phyloP scores from a whole-genome alignment of 805 yeast genomes.

The Cyberlindnera saturnus region DNA sequence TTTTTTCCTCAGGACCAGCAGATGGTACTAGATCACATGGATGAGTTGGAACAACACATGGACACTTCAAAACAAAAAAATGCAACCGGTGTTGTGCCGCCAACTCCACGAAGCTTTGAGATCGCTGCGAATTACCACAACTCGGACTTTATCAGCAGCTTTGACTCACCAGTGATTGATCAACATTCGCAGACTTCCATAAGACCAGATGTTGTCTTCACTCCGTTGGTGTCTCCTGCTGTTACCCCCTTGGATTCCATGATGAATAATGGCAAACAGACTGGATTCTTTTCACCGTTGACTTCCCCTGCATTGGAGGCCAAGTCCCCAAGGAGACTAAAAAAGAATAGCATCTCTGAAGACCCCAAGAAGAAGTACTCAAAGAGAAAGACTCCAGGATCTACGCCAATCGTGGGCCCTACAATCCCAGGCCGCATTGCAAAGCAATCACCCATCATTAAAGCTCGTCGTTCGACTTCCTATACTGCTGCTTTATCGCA shows the following conservation, averaged over 20 bases:
- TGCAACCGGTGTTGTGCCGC: conserved; percentile 9
- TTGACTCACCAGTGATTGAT: conserved; percentile 15
- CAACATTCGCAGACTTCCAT: conserved; percentile 21
- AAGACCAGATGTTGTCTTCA: conserved; percentile 57
- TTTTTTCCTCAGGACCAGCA: conserved; percentile 7
- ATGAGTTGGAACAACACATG: no score
- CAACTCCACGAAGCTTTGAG: conserved; percentile 21
- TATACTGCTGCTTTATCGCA: conserved; percentile 3
- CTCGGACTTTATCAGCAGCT: conserved; percentile 7
- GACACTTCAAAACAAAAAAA: no score
- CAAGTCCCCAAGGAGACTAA: conserved; percentile 22
- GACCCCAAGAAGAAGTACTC: conserved; percentile 22
- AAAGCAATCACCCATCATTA: conserved; percentile 34
- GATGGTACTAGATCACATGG: background rate
- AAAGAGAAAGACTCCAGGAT: conserved; percentile 33
- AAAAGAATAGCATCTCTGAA: conserved; percentile 14
- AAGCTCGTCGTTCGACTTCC: conserved; percentile 23
- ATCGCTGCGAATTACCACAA: conserved; percentile 5
- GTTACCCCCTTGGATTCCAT: conserved; percentile 51
- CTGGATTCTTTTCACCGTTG: conserved; percentile 38
- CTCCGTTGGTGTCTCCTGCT: conserved; percentile 75
- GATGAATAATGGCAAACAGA: conserved; percentile 9
- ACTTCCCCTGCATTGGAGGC: conserved; percentile 66
- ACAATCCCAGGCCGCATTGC: conserved; percentile 25
- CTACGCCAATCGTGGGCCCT: conserved; percentile 34